These are phyloP conservation scores for Malania oleifera DNA, from an alignment of 164 flowering plant genomes.

Conservation along the genomic window DNA sequence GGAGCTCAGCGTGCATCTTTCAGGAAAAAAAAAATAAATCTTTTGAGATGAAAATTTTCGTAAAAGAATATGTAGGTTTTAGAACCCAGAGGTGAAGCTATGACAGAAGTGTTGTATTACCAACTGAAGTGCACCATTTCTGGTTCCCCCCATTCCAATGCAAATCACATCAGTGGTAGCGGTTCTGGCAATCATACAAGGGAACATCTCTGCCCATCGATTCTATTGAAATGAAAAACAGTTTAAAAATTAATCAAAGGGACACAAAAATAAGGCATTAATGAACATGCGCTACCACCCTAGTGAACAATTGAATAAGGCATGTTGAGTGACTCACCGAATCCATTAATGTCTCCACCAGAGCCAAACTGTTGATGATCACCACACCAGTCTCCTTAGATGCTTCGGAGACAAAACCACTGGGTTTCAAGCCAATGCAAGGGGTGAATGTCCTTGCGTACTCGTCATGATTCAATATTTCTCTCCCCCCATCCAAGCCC, in stretches of 20 bases:
- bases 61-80: neutral
- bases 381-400: slow-evolving; percentile 78
- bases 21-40: slow-evolving; percentile 8
- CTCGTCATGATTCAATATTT: slow-evolving; percentile 65
- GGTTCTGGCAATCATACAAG: slow-evolving; percentile 71
- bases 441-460: slow-evolving; percentile 59
- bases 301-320: neutral
- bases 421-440: slow-evolving; percentile 74
- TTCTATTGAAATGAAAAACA: slow-evolving; percentile 30
- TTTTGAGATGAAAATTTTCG: neutral
- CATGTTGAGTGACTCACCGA: slow-evolving; percentile 38
- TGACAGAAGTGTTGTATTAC: slow-evolving; percentile 20
- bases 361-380: slow-evolving; percentile 83
- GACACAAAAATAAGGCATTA: neutral
- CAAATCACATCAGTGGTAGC: slow-evolving; percentile 73
- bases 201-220: slow-evolving; percentile 93
- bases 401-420: slow-evolving; percentile 75
- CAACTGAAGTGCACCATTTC: slow-evolving; percentile 89
- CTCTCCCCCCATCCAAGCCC: slow-evolving; percentile 57
- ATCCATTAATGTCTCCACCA: slow-evolving; percentile 91
- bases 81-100: neutral
- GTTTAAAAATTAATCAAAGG: neutral
- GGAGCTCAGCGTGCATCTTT: slow-evolving; percentile 97
- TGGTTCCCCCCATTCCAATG: slow-evolving; percentile 76
- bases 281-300: neutral